These are phyloP conservation scores for Paramecium pentaurelia DNA, from an alignment of 73 alveolate species.

Conservation along the genomic window DNA sequence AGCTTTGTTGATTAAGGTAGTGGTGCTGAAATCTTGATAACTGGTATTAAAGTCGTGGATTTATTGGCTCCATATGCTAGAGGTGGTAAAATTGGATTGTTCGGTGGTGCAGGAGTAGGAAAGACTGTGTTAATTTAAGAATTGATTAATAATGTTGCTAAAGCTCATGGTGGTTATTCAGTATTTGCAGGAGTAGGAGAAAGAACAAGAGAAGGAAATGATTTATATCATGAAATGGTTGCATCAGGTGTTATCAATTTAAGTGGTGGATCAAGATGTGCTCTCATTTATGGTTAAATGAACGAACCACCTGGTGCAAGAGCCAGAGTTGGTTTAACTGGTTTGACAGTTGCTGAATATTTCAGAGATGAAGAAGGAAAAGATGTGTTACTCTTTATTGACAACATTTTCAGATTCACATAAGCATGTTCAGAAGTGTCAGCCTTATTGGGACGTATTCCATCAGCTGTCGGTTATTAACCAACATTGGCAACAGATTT, in stretches of 20 bases:
- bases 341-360: conserved; percentile 97
- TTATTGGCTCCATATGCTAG: conserved; percentile 97
- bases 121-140: conserved; percentile 97
- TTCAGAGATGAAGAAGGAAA: conserved; percentile 98
- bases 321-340: conserved; percentile 96
- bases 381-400: conserved; percentile 97
- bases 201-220: conserved; percentile 93
- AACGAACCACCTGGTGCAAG: conserved; percentile 99
- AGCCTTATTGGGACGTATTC: conserved; percentile 97
- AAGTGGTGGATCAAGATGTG: conserved; percentile 84
- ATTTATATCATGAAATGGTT: conserved; percentile 89
- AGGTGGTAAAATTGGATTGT: conserved; percentile 92
- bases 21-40: conserved; percentile 88
- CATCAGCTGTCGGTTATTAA: conserved; percentile 98
- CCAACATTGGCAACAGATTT: conserved; percentile 98
- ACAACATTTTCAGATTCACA: conserved; percentile 98
- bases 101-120: conserved; percentile 99
- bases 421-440: conserved; percentile 99
- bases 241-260: conserved; percentile 74
- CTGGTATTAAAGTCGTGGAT: conserved; percentile 96
- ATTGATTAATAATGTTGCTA: conserved; percentile 95
- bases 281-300: conserved; percentile 97
- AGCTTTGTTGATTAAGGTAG: conserved; percentile 90
- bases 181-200: conserved; percentile 98
- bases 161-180: conserved; percentile 95